phyloP scores from a whole-genome alignment of 2,329 filamentous ascomycete genomes.

The Fusarium longipes region DNA sequence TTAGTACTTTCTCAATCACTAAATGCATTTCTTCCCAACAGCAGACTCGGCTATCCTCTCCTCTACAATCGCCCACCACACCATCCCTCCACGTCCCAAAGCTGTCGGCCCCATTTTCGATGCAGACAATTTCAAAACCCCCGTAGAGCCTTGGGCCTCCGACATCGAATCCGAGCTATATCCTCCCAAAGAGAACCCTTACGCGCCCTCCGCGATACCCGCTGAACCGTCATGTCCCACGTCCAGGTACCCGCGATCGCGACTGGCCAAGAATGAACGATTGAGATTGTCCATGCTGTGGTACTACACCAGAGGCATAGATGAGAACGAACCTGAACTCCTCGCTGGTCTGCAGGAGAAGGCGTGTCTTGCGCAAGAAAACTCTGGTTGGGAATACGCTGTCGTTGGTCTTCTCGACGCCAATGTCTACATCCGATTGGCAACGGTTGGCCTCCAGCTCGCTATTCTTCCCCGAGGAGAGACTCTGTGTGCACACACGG shows the following conservation, averaged over 20 bases:
- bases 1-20: too few species aligned
- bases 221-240: background rate
- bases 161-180: conserved; percentile 11
- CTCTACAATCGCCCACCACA: conserved; percentile 25
- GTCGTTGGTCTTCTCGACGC: conserved; percentile 58
- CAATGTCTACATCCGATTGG: conserved; percentile 57
- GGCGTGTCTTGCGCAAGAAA: conserved; percentile 54
- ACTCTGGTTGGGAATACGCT: conserved; percentile 59
- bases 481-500: conserved; percentile 58
- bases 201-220: conserved; percentile 27
- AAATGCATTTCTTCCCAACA: conserved; percentile 44
- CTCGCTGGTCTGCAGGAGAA: conserved; percentile 57
- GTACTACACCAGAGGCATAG: conserved; percentile 57
- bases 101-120: conserved; percentile 39
- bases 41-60: conserved; percentile 44
- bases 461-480: conserved; percentile 58
- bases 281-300: conserved; percentile 53
- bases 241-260: conserved; percentile 40
- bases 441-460: conserved; percentile 55
- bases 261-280: conserved; percentile 46
- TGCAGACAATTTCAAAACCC: conserved; percentile 16
- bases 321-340: conserved; percentile 53
- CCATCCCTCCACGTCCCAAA: conserved; percentile 25
- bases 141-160: conserved; percentile 27
- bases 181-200: conserved; percentile 16